These are phyloP conservation scores for Wickerhamomyces mucosus DNA, from an alignment of 805 yeast species.

Conservation along the genomic window DNA sequence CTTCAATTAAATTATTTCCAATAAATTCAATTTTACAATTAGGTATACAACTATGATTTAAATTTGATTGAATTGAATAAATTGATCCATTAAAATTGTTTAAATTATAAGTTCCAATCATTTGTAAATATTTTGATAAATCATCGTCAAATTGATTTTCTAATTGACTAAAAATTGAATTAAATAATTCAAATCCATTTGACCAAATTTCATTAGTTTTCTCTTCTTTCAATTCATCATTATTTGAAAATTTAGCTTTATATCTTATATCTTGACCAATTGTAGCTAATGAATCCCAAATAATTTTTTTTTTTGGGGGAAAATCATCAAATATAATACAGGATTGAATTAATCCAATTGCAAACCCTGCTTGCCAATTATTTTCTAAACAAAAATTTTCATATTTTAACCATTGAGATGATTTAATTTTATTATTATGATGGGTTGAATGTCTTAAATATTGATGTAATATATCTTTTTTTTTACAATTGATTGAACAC, in stretches of 20 bases:
- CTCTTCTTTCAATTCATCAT: conserved; percentile 39
- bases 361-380: conserved; percentile 61
- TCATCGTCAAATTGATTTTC: conserved; percentile 35
- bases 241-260: conserved; percentile 45
- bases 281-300: conserved; percentile 47
- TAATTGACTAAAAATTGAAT: conserved; percentile 33
- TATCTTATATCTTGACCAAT: conserved; percentile 60
- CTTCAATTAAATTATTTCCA: conserved; percentile 34
- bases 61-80: conserved; percentile 53
- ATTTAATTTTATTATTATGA: conserved; percentile 25
- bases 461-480: conserved; percentile 41
- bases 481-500: conserved; percentile 61
- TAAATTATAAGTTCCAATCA: conserved; percentile 66
- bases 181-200: conserved; percentile 43
- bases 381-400: conserved; percentile 55
- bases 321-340: conserved; percentile 27
- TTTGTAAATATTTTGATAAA: conserved; percentile 48
- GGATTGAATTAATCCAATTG: conserved; percentile 51
- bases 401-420: conserved; percentile 42
- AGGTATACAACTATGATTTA: conserved; percentile 73
- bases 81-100: conserved; percentile 61
- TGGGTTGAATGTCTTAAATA: conserved; percentile 45
- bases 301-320: conserved; percentile 30
- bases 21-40: conserved; percentile 47
- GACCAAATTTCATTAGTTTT: conserved; percentile 52